phyloP scores from a whole-genome alignment of 2,329 filamentous ascomycete species.

The Fusarium mangiferae region DNA sequence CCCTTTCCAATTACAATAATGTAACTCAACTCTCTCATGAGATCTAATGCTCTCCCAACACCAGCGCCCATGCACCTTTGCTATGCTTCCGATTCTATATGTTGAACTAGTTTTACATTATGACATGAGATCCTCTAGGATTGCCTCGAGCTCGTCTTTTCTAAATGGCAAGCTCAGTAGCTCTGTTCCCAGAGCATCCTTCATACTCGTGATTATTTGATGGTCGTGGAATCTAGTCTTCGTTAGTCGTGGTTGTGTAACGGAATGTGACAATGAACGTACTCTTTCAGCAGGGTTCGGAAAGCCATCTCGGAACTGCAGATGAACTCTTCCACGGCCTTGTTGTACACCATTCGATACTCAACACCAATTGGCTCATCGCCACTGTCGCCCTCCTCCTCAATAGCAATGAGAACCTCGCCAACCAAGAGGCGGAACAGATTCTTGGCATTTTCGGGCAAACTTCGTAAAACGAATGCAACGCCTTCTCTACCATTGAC shows the following conservation, averaged over 20 bases:
- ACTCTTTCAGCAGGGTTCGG: constrained; percentile 92
- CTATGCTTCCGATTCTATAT: constrained; percentile 14
- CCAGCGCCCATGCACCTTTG: constrained; percentile 14
- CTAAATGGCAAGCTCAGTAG: constrained; percentile 85
- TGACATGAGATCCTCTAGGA: constrained; percentile 76
- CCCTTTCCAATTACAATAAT: constrained; percentile 16
- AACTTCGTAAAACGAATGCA: constrained; percentile 85
- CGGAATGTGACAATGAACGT: constrained; percentile 46
- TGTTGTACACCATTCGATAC: constrained; percentile 91
- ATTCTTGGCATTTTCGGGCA: constrained; percentile 91
- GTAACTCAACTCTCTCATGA: neutral
- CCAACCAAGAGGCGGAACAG: constrained; percentile 86
- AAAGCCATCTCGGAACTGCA: constrained; percentile 97
- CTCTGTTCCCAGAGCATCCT: constrained; percentile 87
- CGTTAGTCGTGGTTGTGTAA: constrained; percentile 41
- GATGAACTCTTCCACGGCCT: constrained; percentile 95
- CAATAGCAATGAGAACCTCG: constrained; percentile 80
- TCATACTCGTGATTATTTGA: constrained; percentile 92
- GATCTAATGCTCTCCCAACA: constrained; percentile 4
- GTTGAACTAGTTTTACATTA: constrained; percentile 28
- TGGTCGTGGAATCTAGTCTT: constrained; percentile 85
- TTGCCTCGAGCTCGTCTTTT: constrained; percentile 87
- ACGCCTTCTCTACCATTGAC: constrained; percentile 92
- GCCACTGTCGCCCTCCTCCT: constrained; percentile 63
- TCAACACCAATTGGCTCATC: constrained; percentile 78